Evolutionary conservation across 495 filamentous ascomycete genomes (phyloP).

Genomic region (Copromyces sp.): DNA sequence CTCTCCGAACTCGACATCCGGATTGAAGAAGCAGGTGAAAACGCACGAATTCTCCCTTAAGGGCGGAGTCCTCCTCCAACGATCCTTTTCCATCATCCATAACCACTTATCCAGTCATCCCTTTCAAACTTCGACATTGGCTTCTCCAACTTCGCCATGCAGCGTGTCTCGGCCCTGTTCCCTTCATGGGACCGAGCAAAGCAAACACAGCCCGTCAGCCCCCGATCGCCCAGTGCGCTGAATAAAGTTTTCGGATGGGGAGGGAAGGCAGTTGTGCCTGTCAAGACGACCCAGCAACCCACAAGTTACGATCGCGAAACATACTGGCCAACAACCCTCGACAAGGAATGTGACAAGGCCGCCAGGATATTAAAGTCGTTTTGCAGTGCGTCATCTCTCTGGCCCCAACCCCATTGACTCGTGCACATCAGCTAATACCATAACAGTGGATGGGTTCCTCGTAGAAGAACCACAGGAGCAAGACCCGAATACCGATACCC

Average conservation of each 20-base stretch:
- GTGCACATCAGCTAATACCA: background rate
- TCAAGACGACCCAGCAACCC: constrained; percentile 35
- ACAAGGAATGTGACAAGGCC: constrained; percentile 79
- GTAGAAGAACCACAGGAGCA: constrained; percentile 22
- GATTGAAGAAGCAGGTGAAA: background rate
- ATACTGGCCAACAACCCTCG: constrained; percentile 72
- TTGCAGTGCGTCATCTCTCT: constrained; percentile 43
- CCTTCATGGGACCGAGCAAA: constrained; percentile 39
- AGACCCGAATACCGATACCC: constrained; percentile 13
- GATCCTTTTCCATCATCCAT: background rate
- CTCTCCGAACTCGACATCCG: background rate
- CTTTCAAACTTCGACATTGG: background rate
- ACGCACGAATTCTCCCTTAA: constrained; percentile 2
- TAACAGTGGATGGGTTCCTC: constrained; percentile 37
- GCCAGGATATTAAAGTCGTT: constrained; percentile 76
- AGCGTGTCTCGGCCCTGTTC: constrained; percentile 41
- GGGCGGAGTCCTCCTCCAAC: background rate
- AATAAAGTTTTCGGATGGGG: constrained; percentile 39
- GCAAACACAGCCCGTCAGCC: constrained; percentile 17
- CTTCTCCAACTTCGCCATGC: constrained; percentile 27
- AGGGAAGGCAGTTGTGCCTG: constrained; percentile 30
- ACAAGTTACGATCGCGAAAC: constrained; percentile 46
- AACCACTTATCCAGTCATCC: background rate
- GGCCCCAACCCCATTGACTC: background rate
- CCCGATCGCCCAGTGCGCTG: constrained; percentile 19